A percentile compares a stretch with the other conserved stretches of the same genome.
Conservation (phyloP, 441 rosid genomes). For the Melastoma candidum region DNA sequence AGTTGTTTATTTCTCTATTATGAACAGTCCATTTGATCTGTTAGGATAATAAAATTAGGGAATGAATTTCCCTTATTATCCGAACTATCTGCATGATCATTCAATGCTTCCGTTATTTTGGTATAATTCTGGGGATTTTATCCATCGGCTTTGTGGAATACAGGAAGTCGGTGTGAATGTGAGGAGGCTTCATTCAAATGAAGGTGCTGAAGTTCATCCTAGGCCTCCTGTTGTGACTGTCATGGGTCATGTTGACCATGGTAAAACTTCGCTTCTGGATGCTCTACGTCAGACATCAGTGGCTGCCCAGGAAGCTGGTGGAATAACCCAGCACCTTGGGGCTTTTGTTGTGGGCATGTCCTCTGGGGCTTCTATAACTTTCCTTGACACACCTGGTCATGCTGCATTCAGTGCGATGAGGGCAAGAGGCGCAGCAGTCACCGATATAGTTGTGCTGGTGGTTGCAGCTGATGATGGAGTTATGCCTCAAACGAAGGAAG, state of each 20-base stretch:
- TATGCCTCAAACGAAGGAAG: constrained; percentile 94
- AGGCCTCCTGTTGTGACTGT: constrained; percentile 76
- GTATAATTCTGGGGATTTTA: constrained; percentile 8
- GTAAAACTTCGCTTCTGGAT: constrained; percentile 87
- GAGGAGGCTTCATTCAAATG: constrained; percentile 60
- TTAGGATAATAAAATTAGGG: too few species aligned
- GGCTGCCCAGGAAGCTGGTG: constrained; percentile 93
- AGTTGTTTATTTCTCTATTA: too few species aligned
- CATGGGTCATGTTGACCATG: constrained; percentile 97
- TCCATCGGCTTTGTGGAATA: constrained; percentile 11
- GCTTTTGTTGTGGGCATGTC: constrained; percentile 86
- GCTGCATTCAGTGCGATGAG: constrained; percentile 94
- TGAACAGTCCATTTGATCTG: too few species aligned
- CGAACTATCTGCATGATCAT: too few species aligned
- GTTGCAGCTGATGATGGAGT: constrained; percentile 96
- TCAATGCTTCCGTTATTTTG: too few species aligned
- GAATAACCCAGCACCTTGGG: constrained; percentile 95
- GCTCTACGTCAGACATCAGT: constrained; percentile 77
- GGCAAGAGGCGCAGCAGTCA: constrained; percentile 93
- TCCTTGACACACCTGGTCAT: constrained; percentile 91
- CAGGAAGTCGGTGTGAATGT: constrained; percentile 77
- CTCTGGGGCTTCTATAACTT: constrained; percentile 61
- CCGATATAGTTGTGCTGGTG: constrained; percentile 83
- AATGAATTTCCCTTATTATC: too few species aligned
- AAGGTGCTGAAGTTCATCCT: constrained; percentile 53